Base-by-base conservation (phyloP, 1,284 basidiomycete genomes). In the Paramarasmius palmivorus region DNA sequence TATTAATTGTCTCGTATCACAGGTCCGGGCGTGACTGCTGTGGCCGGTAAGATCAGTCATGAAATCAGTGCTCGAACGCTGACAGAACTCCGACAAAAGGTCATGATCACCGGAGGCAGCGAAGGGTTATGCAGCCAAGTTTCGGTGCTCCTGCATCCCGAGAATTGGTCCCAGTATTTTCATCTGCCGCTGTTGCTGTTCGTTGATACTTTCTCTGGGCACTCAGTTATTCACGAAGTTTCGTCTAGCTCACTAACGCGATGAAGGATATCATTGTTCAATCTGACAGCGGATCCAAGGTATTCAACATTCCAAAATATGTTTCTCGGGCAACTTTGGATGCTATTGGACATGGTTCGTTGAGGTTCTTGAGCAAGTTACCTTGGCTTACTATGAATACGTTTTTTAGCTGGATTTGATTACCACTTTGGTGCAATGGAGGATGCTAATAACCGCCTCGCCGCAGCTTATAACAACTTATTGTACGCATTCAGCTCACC, bases 321-420 rank as follows among this genome's bases (percentile, higher is more conserved):
- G 45, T 70, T 20, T 71, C 73, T 34, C 68, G 72, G 8, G 73
- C 72, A 2, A 70, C 75, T 9, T 56, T 80, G 45, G 79, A 79
- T 63, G 72, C 73, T 6, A 74, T 79, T 37, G 78, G 76, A 3
- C 66, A 73, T 63, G 73, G 78, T 75, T 51, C 2, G 51, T 34
- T n/a, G 9, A 10, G 2, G 22, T 7, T 15, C 23, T 22, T 19
- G 12, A n/a, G n/a, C 8, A n/a, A 17, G 17, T 26, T 12, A 7
- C 19, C 15, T 19, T n/a, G 10, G 12, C 12, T 6, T 32, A 23
- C 20, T 4, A 14, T 54, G 8, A 17, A 32, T 5, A 35, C n/a
- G 35, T 17, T 7, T 35, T 19, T 4, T 32, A 58, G 53, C 50
- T 26, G 57, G 46, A 1, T 58, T 58, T 23, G 50, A 54, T 22